phyloP scores from a whole-genome alignment of 805 yeast genomes.

The Saccharomycopsis fibuligera region DNA sequence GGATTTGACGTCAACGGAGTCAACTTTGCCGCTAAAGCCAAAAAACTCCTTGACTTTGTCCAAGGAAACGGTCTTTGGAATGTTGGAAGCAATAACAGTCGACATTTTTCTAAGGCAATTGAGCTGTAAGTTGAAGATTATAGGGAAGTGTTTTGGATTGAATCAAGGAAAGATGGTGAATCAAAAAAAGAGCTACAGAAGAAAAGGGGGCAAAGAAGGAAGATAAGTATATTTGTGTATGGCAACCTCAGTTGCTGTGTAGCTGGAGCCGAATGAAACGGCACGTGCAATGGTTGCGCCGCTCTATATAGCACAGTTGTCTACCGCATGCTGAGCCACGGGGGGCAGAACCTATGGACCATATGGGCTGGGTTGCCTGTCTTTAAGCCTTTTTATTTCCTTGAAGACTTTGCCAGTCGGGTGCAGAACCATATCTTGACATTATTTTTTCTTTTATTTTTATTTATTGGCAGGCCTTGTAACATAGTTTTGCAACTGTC shows the following conservation, averaged over 20 bases:
- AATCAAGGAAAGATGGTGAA: background rate
- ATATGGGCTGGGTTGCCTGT: no score
- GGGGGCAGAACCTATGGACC: no score
- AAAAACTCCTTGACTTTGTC: slow-evolving; percentile 59
- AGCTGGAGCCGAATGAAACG: background rate
- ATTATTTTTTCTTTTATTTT: no score
- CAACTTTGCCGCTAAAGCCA: slow-evolving; percentile 62
- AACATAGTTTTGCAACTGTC: no score
- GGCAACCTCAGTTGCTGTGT: background rate
- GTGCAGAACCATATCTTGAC: no score
- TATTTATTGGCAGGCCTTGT: no score
- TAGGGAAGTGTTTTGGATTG: background rate
- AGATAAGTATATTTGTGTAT: background rate
- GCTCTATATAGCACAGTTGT: no score
- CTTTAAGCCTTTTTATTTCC: no score
- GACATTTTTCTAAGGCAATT: slow-evolving; percentile 3
- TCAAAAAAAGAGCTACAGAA: background rate
- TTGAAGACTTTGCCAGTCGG: no score
- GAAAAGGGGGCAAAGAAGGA: background rate
- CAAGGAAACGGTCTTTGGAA: slow-evolving; percentile 43
- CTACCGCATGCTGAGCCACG: no score
- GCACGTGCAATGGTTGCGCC: background rate
- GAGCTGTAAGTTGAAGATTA: background rate
- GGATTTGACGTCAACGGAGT: slow-evolving; percentile 26
- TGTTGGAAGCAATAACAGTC: slow-evolving; percentile 48